Evolutionary conservation across 257 asterid species (phyloP), one percentile per base, ranked within the genome.

Genomic region (Ilex aquifolium): DNA sequence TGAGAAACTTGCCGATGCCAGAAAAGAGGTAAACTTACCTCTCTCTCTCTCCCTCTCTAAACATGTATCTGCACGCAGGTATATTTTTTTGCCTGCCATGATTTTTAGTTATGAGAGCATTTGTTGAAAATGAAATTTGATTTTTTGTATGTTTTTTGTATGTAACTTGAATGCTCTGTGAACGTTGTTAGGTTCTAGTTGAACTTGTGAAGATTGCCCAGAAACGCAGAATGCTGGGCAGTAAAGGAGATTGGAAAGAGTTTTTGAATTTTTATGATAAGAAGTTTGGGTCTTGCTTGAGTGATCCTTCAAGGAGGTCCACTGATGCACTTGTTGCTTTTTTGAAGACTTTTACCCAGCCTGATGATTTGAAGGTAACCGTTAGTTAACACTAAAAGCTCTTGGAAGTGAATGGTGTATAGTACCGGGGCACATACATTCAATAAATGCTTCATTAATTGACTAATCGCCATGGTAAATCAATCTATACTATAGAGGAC

Each of bases 261-360:
- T 93, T 93, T 69, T 70, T 93, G 77, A 77, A 75, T 59, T 31
- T 57, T 32, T 67, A 78, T 53, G 99, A 93, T 66, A 85, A 63
- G 79, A 90, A 85, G 73, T 31, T 82, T 10, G 99, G 99, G 16
- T 55, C 85, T 53, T 90, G 95, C 70, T 32, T 87, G 83, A 80
- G 95, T 63, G 99, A 93, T 79, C 99, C 99, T 3, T 68, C 95
- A 7, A 79, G 81, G 65, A 80, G 97, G 78, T 73, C 88, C 14
- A 60, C 68, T 65, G 96, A 90, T 3, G 70, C 77, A 0, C 67
- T 93, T 78, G 66, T 64, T 63, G 84, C 88, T 15, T 93, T 89
- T 79, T 69, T 90, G 57, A 84, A 82, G 49, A 82, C 96, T 13
- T 87, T 93, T 58, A 63, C 61, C 12, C 32, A 69, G 62, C 77